Evolutionary conservation across 2,329 filamentous ascomycete species (phyloP), one percentile per base, ranked within the genome.

Genomic region (Metarhizium guizhouense): DNA sequence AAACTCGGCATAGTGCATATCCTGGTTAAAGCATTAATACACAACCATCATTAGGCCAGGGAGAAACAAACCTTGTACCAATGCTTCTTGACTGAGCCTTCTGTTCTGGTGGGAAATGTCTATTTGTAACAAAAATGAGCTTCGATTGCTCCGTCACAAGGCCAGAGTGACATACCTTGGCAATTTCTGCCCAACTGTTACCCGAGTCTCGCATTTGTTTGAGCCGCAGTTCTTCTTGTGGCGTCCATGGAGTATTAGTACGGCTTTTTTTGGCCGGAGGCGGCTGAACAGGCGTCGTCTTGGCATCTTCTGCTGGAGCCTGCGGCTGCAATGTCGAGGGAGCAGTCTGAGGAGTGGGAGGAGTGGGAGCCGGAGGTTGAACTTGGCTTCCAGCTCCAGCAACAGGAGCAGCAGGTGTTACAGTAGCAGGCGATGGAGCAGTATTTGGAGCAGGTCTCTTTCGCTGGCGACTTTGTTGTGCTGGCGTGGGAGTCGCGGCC

Each of bases 1-100:
- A 70, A 99, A 97, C 69, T 97, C 94, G 61, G 94, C 94, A 70
- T 97, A 97, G 70, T 99, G 94, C 94, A 99, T 99, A 65, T 99
- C 94, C 89, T 94, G 10, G 8, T 30, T 8, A 29, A 6, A 7
- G 34, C 18, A 53, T 38, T 25, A 45, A 34, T 8, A 29, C 42
- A 40, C 36, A 65, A 58, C n/a, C 14, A 45, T 20, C 25, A 8
- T 16, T 48, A 11, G 25, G 10, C 14, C 25, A 10, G n/a, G 32
- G 14, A n/a, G 20, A 47, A 52, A 50, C 74, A 55, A 76, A 90
- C 90, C 81, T 97, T 97, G 74, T 99, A 97, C 93, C 94, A 99
- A 71, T 99, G 94, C 75, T 97, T 99, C 80, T 97, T 99, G 25
- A 99, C 94, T 67, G 92, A 96, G 7, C 94, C 94, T 74, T 99